A percentile compares a stretch with the other conserved stretches of the same genome.
Conservation (phyloP, 2,329 filamentous ascomycete species). For the Exutisphaerella laricina region DNA sequence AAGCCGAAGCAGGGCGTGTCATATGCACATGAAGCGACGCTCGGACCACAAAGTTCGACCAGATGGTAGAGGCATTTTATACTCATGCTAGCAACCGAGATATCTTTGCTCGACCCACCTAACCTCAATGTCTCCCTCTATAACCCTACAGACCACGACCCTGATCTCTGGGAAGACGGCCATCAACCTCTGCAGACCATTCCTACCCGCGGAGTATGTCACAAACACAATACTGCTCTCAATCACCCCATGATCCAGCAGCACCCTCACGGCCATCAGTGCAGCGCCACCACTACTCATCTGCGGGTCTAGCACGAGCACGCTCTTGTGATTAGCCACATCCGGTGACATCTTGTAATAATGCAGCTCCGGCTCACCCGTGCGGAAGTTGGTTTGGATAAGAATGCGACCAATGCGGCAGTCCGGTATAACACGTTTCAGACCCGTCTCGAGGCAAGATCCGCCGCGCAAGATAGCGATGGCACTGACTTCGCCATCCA, state of each 20-base stretch:
- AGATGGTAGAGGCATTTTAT: no score
- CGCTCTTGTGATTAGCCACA: constrained; percentile 68
- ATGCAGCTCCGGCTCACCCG: constrained; percentile 87
- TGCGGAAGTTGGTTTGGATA: constrained; percentile 75
- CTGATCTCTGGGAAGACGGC: constrained; percentile 84
- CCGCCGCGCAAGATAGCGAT: constrained; percentile 86
- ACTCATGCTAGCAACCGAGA: constrained; percentile 73
- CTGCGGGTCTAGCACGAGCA: constrained; percentile 84
- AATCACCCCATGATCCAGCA: constrained; percentile 86
- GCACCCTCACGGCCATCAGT: constrained; percentile 92
- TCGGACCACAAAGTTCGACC: no score
- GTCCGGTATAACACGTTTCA: constrained; percentile 87
- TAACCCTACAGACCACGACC: constrained; percentile 77
- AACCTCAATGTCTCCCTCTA: constrained; percentile 68
- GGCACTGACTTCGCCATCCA: constrained; percentile 69
- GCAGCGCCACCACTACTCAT: constrained; percentile 84
- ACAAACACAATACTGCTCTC: constrained; percentile 85
- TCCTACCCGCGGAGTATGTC: constrained; percentile 80
- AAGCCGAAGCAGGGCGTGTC: no score
- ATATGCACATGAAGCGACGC: no score
- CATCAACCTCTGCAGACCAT: constrained; percentile 76
- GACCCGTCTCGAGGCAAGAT: constrained; percentile 77
- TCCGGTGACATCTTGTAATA: constrained; percentile 74
- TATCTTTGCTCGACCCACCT: constrained; percentile 89
- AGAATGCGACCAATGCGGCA: constrained; percentile 82